Conservation (phyloP, 139 green algal genomes). For the Ostreobium quekettii region DNA sequence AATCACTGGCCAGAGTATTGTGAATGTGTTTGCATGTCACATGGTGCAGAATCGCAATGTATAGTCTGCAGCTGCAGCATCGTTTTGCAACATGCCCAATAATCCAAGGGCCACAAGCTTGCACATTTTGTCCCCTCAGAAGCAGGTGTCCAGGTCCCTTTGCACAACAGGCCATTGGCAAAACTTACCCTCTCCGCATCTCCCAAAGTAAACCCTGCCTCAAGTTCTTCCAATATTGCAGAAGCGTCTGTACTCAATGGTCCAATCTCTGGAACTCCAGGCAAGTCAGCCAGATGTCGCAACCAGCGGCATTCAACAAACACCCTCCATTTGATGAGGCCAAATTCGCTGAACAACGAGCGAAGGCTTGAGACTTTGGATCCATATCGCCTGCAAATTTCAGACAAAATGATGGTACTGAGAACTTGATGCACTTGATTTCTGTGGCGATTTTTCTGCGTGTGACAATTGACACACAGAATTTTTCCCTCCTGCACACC, state of each 20-base stretch:
- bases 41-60: no score
- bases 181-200: slow-evolving; percentile 15
- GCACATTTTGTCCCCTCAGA: no score
- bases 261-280: slow-evolving; percentile 36
- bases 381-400: slow-evolving; percentile 66
- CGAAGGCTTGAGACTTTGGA: slow-evolving; percentile 61
- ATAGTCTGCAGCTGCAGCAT: not conserved
- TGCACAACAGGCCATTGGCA: not conserved
- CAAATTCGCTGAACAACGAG: slow-evolving; percentile 91
- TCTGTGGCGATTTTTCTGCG: no score
- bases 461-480: not conserved
- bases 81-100: not conserved
- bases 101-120: not conserved
- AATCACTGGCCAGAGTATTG: no score
- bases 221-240: not conserved
- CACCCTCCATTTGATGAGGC: slow-evolving; percentile 87
- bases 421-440: no score
- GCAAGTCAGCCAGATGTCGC: slow-evolving; percentile 72
- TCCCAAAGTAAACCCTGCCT: slow-evolving; percentile 1
- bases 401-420: no score
- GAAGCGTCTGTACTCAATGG: not conserved
- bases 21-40: no score
- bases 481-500: not conserved
- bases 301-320: slow-evolving; percentile 95
- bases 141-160: no score